phyloP scores from a whole-genome alignment of 352 stramenopile genomes.

The Phytopythium delawarense region DNA sequence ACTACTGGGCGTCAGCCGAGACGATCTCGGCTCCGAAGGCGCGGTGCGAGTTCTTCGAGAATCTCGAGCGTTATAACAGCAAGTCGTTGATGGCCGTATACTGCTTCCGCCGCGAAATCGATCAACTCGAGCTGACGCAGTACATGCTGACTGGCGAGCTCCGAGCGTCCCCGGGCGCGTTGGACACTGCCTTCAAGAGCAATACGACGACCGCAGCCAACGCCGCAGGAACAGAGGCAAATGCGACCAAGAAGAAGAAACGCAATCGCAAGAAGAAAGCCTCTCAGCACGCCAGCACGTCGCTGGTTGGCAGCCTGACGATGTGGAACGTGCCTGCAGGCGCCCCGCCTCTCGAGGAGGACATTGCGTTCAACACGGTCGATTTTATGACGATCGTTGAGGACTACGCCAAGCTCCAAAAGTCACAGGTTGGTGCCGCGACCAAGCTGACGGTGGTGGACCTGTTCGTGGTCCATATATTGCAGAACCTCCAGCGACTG shows the following conservation, averaged over 20 bases:
- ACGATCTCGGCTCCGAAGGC: slow-evolving; percentile 17
- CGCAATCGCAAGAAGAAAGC: not conserved
- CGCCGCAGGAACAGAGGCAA: no score
- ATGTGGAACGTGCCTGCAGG: slow-evolving; percentile 21
- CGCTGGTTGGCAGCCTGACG: slow-evolving; percentile 15
- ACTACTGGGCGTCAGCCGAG: slow-evolving; percentile 14
- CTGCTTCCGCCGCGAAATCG: slow-evolving; percentile 17
- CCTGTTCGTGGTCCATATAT: slow-evolving; percentile 19
- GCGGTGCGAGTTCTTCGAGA: slow-evolving; percentile 11
- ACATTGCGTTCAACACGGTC: slow-evolving; percentile 13
- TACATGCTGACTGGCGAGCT: slow-evolving; percentile 23
- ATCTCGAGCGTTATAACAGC: slow-evolving; percentile 11
- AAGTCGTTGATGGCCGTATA: not conserved
- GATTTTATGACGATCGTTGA: slow-evolving; percentile 5
- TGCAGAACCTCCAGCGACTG: slow-evolving; percentile 16
- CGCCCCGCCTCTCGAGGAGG: slow-evolving; percentile 9
- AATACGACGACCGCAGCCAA: no score
- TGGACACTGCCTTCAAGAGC: slow-evolving; percentile 1
- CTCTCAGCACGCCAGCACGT: not conserved
- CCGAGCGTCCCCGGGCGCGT: slow-evolving; percentile 1
- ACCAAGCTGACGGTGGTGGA: slow-evolving; percentile 16
- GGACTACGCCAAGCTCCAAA: slow-evolving; percentile 8
- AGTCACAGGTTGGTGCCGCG: not conserved
- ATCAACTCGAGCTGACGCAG: slow-evolving; percentile 14
- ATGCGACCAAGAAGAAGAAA: slow-evolving; percentile 1